Percentiles rank a stretch among this genome's conserved stretches.
Evolutionary conservation across 495 filamentous ascomycete genomes (phyloP).

Genomic region (Tuber melanosporum): DNA sequence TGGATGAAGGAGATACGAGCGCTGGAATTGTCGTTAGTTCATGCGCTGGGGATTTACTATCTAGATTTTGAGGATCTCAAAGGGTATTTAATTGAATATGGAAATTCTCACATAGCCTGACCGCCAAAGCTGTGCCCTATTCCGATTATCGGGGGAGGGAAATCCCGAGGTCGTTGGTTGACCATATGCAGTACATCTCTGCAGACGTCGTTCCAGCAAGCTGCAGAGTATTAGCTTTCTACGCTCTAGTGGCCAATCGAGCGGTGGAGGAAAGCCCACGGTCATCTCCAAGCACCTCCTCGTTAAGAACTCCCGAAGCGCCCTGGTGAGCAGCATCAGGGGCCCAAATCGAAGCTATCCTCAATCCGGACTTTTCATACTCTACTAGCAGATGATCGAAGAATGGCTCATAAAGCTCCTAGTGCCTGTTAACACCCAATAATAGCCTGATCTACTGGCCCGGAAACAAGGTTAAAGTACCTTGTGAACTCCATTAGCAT

Average conservation of each 20-base stretch:
- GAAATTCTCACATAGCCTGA: constrained; percentile 54
- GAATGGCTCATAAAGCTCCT: constrained; percentile 84
- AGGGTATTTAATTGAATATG: background rate
- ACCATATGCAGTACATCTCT: constrained; percentile 82
- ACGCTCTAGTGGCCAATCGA: constrained; percentile 7
- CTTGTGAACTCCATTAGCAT: constrained; percentile 90
- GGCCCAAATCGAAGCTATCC: constrained; percentile 78
- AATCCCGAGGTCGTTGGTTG: constrained; percentile 72
- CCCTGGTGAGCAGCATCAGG: constrained; percentile 75
- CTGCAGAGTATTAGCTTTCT: constrained; percentile 43
- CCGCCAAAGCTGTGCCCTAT: constrained; percentile 88
- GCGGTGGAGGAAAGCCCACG: constrained; percentile 48
- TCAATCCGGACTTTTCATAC: constrained; percentile 54
- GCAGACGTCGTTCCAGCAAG: constrained; percentile 78
- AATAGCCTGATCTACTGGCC: background rate
- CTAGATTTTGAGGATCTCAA: background rate
- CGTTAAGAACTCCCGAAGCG: constrained; percentile 67
- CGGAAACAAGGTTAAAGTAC: constrained; percentile 40
- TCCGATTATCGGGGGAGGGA: constrained; percentile 83
- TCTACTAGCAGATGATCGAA: constrained; percentile 66
- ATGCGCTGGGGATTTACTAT: background rate
- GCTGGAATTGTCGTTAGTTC: constrained; percentile 6
- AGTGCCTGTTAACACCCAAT: background rate
- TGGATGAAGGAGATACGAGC: constrained; percentile 56
- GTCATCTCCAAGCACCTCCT: constrained; percentile 67